Evolutionary conservation across 805 yeast species (phyloP).

Genomic region (Komagataella pastoris): DNA sequence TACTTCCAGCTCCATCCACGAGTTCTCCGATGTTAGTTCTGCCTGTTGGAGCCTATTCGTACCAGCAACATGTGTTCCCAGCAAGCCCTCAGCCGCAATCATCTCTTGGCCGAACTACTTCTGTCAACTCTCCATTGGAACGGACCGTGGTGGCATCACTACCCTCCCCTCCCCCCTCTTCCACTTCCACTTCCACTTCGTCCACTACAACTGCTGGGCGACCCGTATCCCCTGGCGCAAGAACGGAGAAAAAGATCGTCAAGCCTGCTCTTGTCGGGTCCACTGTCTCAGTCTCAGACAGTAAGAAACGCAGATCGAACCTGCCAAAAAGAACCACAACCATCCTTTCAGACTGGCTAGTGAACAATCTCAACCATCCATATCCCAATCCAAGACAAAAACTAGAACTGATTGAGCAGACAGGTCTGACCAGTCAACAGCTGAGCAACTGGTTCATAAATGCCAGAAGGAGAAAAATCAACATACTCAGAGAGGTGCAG

Average conservation of each 20-base stretch:
- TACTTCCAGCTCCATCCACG: background rate
- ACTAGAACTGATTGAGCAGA: slow-evolving; percentile 34
- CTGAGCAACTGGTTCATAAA: slow-evolving; percentile 51
- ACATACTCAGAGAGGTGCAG: slow-evolving; percentile 26
- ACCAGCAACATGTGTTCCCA: background rate
- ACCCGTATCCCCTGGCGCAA: background rate
- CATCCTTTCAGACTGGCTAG: slow-evolving; percentile 38
- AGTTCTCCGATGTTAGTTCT: background rate
- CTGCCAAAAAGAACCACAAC: slow-evolving; percentile 48
- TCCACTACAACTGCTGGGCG: background rate
- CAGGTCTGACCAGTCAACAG: slow-evolving; percentile 47
- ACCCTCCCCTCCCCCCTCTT: background rate
- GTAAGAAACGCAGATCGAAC: slow-evolving; percentile 29
- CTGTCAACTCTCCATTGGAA: background rate
- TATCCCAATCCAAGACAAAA: slow-evolving; percentile 48
- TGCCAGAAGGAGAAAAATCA: slow-evolving; percentile 47
- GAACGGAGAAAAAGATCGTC: background rate
- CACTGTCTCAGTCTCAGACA: background rate
- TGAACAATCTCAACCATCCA: slow-evolving; percentile 43
- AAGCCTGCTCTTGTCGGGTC: background rate
- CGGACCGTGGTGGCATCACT: background rate
- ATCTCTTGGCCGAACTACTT: background rate
- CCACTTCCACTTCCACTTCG: background rate
- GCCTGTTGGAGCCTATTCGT: background rate
- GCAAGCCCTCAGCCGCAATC: background rate